These are phyloP conservation scores for Mycena polygramma DNA, from an alignment of 768 basidiomycete genomes.

Conservation along the genomic window DNA sequence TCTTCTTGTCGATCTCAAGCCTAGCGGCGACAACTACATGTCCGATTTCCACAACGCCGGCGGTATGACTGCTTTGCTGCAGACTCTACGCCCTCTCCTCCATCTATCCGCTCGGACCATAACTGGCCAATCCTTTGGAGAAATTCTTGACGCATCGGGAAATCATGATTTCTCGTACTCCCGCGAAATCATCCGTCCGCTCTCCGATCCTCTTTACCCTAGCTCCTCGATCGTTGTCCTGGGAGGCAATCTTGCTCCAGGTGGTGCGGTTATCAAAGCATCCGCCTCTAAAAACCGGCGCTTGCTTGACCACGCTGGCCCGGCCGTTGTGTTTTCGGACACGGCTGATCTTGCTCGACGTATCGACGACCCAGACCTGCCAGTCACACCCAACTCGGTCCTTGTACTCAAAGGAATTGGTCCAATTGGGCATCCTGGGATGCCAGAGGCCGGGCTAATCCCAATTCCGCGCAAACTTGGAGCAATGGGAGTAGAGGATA, in stretches of 20 bases:
- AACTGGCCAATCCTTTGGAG: constrained; percentile 76
- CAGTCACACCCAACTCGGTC: constrained; percentile 33
- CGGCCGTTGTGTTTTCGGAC: constrained; percentile 29
- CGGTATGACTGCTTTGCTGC: constrained; percentile 69
- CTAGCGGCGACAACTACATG: constrained; percentile 74
- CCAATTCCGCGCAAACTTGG: constrained; percentile 69
- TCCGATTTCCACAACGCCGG: constrained; percentile 74
- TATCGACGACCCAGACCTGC: constrained; percentile 58
- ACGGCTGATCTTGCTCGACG: constrained; percentile 63
- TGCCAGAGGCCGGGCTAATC: constrained; percentile 42
- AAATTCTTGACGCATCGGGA: constrained; percentile 71
- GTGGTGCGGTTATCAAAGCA: constrained; percentile 77
- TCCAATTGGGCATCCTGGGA: constrained; percentile 37
- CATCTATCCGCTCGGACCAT: constrained; percentile 71
- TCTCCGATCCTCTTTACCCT: constrained; percentile 71
- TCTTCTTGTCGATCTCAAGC: constrained; percentile 50
- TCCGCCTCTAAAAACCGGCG: constrained; percentile 64
- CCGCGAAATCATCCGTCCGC: constrained; percentile 68
- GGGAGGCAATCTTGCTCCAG: constrained; percentile 74
- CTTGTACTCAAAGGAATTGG: constrained; percentile 36
- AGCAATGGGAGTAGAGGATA: constrained; percentile 50
- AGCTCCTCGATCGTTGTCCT: constrained; percentile 76
- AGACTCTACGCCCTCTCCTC: constrained; percentile 69
- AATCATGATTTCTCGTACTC: constrained; percentile 60
- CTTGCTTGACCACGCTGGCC: constrained; percentile 28